Base-by-base conservation (phyloP, 2,329 filamentous ascomycete genomes). In the Nectriaceae sp. region DNA sequence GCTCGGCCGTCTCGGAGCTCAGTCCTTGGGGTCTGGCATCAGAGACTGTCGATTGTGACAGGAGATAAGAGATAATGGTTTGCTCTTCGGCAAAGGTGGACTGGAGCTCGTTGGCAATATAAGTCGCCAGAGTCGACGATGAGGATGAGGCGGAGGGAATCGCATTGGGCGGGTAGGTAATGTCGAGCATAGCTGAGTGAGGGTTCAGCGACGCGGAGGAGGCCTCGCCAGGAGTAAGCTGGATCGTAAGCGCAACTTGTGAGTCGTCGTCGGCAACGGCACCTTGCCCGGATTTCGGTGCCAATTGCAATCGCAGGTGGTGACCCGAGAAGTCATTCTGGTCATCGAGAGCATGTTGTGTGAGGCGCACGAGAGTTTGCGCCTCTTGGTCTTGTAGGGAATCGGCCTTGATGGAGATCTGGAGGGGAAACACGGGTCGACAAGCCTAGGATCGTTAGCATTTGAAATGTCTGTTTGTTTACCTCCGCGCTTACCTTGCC, bases 11-110 rank as follows among this genome's bases (percentile, higher is more conserved):
- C 24, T 83, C 76, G 26, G 78, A 72, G 1, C 74, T 71, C 33
- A 81, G 57, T 4, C 72, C 72, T 49, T 75, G 72, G 3, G 75
- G 70, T 43, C 73, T 70, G 49, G 64, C 61, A 53, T 77, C 75
- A 31, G 74, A 70, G 8, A 18, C n/a, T 4, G 78, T 77, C 20
- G 79, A 81, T 0, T 78, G 78, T 2, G 82, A 87, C 15, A 90
- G 75, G 18, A 91, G 79, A 63, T 89, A 84, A 11, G 88, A 86
- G 54, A 97, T 87, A 53, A 90, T 89, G 19, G 90, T 85, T 60
- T 93, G 91, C 67, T 99, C 94, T 69, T 97, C 91, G 4, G 83
- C 80, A 63, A 96, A 97, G 1, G 92, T 80, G 1, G 80, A 78
- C 46, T 89, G 85, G 13, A 99, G 75, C 60, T 93, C 85, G 39